Conservation (phyloP, 345 rosid genomes). For the Bruguiera sexangula region DNA sequence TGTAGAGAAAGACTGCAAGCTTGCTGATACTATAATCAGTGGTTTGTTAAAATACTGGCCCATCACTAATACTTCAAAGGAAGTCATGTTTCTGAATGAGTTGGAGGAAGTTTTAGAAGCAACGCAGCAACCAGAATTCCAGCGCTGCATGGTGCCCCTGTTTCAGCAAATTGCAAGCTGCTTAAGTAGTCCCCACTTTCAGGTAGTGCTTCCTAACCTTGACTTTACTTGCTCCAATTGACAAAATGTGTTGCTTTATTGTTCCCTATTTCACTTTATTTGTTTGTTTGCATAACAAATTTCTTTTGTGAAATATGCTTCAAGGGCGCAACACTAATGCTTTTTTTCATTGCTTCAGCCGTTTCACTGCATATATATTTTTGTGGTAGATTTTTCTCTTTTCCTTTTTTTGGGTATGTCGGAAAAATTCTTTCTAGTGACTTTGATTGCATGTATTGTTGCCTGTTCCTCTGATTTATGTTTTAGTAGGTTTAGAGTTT, state of each 20-base stretch:
- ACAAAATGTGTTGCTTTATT: slow-evolving; percentile 1
- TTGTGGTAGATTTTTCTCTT: neutral
- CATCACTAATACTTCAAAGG: slow-evolving; percentile 84
- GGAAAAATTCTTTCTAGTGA: neutral
- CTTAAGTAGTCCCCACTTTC: slow-evolving; percentile 81
- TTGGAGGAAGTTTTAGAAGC: slow-evolving; percentile 87
- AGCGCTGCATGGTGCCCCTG: slow-evolving; percentile 77
- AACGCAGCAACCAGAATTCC: slow-evolving; percentile 75
- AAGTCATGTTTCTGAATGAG: slow-evolving; percentile 84
- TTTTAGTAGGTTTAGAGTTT: neutral
- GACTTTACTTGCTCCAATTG: neutral
- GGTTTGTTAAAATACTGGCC: slow-evolving; percentile 93
- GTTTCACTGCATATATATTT: neutral
- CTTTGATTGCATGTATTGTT: neutral
- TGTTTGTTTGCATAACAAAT: neutral
- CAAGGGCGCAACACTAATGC: neutral
- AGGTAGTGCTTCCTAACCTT: slow-evolving; percentile 39
- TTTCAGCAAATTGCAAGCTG: slow-evolving; percentile 69
- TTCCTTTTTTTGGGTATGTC: neutral
- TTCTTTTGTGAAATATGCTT: neutral
- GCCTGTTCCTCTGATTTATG: neutral
- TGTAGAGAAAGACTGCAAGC: slow-evolving; percentile 89
- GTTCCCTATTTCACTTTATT: neutral
- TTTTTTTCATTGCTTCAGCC: neutral
- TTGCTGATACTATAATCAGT: slow-evolving; percentile 70